Base-by-base conservation (phyloP, 1,284 basidiomycete species). In the Cystobasidiaceae sp. region DNA sequence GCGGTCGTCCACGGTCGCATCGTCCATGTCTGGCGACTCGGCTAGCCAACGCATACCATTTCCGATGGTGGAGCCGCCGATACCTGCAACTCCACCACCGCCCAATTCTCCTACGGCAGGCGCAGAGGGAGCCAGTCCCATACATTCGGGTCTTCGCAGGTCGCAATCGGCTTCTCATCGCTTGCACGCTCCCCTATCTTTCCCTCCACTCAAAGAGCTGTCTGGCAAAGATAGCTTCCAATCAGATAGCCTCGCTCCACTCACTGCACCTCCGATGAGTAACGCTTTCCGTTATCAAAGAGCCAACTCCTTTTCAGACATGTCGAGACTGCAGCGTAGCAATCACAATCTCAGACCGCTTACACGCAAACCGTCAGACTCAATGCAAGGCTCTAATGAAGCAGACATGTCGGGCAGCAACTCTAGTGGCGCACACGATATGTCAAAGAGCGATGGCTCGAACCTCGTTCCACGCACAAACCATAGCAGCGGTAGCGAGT, bases 161-260 rank as follows among this genome's bases (percentile, higher is more conserved):
- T 48, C 43, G 8, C 58, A 60, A 30, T 60, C 58, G 39, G 48
- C 58, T 7, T 39, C 43, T 34, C 37, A 60, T 25, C 32, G 46
- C 4, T 33, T 48, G 30, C 21, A 30, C 25, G 46, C 27, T 6
- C 23, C 50, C 8, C 13, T 27, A 4, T 17, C 45, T 4, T 43
- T 50, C 1, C 34, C 30, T n/a, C 34, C 32, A 19, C 8, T 13
- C 23, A n/a, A 32, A 34, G 33, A 37, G 9, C 27, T 23, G 30
- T 4, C 33, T 5, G 13, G n/a, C n/a, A 4, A 52, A 5, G 27
- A 27, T 39, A 25, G 50, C n/a, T n/a, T n/a, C n/a, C n/a, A n/a
- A n/a, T n/a, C 23, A 37, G 21, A 37, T 23, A 23, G 19, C 33
- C 27, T 23, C 19, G 11, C 17, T 37, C 50, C 50, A 5, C 50